Percentiles rank a stretch among this genome's conserved stretches.
Evolutionary conservation across 139 green algal genomes (phyloP).

Genomic region (Nannochloris sp.): DNA sequence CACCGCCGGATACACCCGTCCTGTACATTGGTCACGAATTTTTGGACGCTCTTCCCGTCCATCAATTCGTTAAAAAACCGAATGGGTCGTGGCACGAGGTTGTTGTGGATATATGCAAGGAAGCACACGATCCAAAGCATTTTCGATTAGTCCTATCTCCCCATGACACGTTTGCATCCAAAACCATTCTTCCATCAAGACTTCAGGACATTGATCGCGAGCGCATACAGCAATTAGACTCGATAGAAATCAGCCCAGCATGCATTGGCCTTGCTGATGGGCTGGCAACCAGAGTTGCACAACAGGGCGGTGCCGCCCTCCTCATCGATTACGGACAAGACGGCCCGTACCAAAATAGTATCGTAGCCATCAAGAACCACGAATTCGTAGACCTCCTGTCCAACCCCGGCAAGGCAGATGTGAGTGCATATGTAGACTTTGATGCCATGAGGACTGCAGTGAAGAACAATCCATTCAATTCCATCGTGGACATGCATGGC

Average conservation of each 20-base stretch:
- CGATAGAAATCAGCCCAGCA: constrained; percentile 51
- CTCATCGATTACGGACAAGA: constrained; percentile 92
- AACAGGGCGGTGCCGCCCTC: constrained; percentile 71
- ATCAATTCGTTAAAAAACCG: constrained; percentile 75
- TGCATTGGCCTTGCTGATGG: constrained; percentile 57
- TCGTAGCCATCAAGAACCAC: constrained; percentile 60
- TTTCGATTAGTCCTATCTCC: constrained; percentile 78
- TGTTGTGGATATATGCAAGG: constrained; percentile 61
- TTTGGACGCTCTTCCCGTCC: constrained; percentile 92
- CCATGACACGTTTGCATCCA: constrained; percentile 44
- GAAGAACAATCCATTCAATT: neutral
- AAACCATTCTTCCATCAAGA: constrained; percentile 55
- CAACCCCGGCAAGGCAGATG: constrained; percentile 69
- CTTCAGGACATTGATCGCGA: constrained; percentile 38
- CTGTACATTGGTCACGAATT: constrained; percentile 94
- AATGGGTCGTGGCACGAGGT: constrained; percentile 65
- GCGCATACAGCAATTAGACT: constrained; percentile 16
- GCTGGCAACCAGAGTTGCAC: constrained; percentile 58
- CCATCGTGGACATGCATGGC: constrained; percentile 30
- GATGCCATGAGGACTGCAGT: constrained; percentile 39
- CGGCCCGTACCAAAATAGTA: constrained; percentile 52
- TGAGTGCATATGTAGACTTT: constrained; percentile 93
- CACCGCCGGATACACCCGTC: constrained; percentile 21
- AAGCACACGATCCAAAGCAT: constrained; percentile 28
- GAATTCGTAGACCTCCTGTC: constrained; percentile 57